These are phyloP conservation scores for Trichoderma semiorbis DNA, from an alignment of 2,329 filamentous ascomycete species.

Conservation along the genomic window DNA sequence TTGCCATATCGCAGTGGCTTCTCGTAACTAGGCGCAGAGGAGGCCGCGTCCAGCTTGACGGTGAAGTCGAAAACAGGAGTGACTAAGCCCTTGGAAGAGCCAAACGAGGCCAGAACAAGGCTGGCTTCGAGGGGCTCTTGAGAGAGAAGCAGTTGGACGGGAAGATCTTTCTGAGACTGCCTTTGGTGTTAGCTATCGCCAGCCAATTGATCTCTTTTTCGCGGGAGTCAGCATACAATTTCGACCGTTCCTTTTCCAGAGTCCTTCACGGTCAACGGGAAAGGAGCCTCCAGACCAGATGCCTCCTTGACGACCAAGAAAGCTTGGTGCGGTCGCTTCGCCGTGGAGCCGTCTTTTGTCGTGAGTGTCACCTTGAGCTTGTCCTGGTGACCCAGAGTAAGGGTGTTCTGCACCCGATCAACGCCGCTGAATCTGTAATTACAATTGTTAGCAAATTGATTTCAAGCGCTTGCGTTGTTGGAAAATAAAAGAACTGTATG, in stretches of 20 bases:
- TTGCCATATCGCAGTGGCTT: conserved; percentile 79
- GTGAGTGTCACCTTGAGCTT: conserved; percentile 80
- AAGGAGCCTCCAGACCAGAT: conserved; percentile 81
- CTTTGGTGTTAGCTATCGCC: conserved; percentile 27
- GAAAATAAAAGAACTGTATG: not conserved
- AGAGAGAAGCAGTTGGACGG: conserved; percentile 71
- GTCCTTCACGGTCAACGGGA: conserved; percentile 78
- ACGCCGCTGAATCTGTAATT: conserved; percentile 55
- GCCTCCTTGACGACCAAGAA: conserved; percentile 80
- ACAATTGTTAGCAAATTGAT: conserved; percentile 24
- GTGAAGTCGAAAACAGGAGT: conserved; percentile 70
- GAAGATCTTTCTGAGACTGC: conserved; percentile 85
- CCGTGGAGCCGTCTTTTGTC: conserved; percentile 71
- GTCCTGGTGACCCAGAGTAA: conserved; percentile 66
- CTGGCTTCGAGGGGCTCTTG: conserved; percentile 70
- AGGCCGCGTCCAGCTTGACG: conserved; percentile 60
- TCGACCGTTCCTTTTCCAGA: conserved; percentile 82
- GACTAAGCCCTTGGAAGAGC: conserved; percentile 64
- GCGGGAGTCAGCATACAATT: conserved; percentile 58
- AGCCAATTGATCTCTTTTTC: not conserved
- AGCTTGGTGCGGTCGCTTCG: conserved; percentile 87
- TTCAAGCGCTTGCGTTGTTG: not conserved
- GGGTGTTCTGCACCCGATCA: conserved; percentile 57
- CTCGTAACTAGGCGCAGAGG: conserved; percentile 58
- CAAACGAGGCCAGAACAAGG: conserved; percentile 83